Evolutionary conservation across 208 protist species (phyloP).

Genomic region (Borovskyia barvae): DNA sequence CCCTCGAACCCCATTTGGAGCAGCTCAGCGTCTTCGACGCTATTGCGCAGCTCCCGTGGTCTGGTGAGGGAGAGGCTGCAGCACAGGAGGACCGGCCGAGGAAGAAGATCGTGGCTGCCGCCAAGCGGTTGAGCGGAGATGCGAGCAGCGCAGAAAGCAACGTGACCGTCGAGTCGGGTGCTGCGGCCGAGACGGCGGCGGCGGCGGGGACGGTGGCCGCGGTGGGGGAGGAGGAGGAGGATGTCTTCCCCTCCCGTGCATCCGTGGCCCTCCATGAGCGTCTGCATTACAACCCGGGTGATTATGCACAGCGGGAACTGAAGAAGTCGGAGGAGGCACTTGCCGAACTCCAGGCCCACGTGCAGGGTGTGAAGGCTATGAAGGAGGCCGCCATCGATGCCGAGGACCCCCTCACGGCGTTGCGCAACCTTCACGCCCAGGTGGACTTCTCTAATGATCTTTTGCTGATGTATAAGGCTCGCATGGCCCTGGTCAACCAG

Average conservation of each 20-base stretch:
- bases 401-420: conserved; percentile 45
- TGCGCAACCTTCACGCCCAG: conserved; percentile 66
- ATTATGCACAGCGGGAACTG: conserved; percentile 64
- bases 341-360: conserved; percentile 53
- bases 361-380: conserved; percentile 40
- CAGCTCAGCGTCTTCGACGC: conserved; percentile 46
- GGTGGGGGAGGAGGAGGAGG: conserved; percentile 9
- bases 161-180: neutral
- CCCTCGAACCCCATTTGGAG: conserved; percentile 50
- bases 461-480: conserved; percentile 79
- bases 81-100: neutral
- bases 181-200: neutral
- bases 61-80: conserved; percentile 13
- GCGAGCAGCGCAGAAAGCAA: too few relatives aligned
- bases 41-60: conserved; percentile 16
- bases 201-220: neutral
- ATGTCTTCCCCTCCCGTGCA: conserved; percentile 43
- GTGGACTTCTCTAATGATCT: conserved; percentile 85
- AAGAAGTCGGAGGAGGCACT: conserved; percentile 60
- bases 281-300: conserved; percentile 63
- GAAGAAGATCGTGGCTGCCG: neutral
- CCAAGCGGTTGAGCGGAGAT: too few relatives aligned
- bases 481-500: conserved; percentile 57
- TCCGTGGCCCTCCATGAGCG: conserved; percentile 74
- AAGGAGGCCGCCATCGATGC: conserved; percentile 72